Evolutionary conservation across 2,329 filamentous ascomycete genomes (phyloP).

Genomic region (Fusarium sp.): DNA sequence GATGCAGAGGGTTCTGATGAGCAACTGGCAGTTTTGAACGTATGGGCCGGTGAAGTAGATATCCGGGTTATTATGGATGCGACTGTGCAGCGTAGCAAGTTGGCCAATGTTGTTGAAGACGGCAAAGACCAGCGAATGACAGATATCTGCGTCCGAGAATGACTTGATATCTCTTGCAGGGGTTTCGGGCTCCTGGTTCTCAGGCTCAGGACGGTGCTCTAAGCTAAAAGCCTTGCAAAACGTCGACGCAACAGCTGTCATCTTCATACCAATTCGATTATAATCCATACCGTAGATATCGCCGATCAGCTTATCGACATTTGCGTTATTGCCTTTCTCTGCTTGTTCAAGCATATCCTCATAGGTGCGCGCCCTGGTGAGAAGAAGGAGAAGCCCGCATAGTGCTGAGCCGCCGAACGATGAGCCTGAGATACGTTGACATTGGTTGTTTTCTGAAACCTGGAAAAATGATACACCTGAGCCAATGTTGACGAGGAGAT

Average conservation of each 20-base stretch:
- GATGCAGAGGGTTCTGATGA: conserved; percentile 85
- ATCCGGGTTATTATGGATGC: conserved; percentile 90
- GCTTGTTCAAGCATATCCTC: conserved; percentile 97
- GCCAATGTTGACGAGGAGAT: conserved; percentile 97
- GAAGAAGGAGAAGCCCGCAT: conserved; percentile 92
- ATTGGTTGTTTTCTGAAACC: conserved; percentile 87
- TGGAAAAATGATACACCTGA: conserved; percentile 98
- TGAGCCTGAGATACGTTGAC: conserved; percentile 91
- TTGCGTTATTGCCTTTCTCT: conserved; percentile 89
- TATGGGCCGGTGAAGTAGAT: conserved; percentile 99
- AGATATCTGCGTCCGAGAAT: conserved; percentile 88
- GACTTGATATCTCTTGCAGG: conserved; percentile 60
- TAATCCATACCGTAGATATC: conserved; percentile 98
- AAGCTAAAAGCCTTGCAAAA: conserved; percentile 97
- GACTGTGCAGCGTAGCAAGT: conserved; percentile 94
- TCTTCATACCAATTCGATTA: conserved; percentile 94
- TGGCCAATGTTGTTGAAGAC: conserved; percentile 99
- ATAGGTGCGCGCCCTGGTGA: conserved; percentile 92
- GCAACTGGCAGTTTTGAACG: conserved; percentile 93
- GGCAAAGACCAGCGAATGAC: conserved; percentile 90
- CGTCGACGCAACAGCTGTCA: conserved; percentile 92
- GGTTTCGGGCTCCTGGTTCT: conserved; percentile 75
- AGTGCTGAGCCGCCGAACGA: conserved; percentile 95
- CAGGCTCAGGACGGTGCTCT: conserved; percentile 83
- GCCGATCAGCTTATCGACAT: conserved; percentile 95